A percentile compares a stretch with the other conserved stretches of the same genome.
Evolutionary conservation across 148 eudicot species (phyloP).

Genomic region (Dianthus caryophyllus): DNA sequence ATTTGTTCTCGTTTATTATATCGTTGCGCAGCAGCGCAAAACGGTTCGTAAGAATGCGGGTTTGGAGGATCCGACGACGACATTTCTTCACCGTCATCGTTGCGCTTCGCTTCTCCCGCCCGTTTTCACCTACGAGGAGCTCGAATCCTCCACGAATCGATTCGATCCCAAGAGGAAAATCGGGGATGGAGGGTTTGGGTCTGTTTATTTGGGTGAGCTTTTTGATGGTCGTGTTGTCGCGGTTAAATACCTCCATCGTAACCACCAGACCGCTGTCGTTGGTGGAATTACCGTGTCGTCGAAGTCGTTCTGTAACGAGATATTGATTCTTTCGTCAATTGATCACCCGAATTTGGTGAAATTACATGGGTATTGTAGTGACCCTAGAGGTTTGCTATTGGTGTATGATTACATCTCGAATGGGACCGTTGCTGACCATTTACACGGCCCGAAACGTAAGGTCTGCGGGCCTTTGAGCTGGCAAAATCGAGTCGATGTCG

Average conservation of each 20-base stretch:
- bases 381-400: slow-evolving; percentile 71
- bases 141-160: slow-evolving; percentile 62
- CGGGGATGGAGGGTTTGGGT: slow-evolving; percentile 90
- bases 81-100: slow-evolving; percentile 61
- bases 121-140: slow-evolving; percentile 78
- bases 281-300: slow-evolving; percentile 39
- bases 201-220: slow-evolving; percentile 66
- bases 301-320: slow-evolving; percentile 83
- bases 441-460: slow-evolving; percentile 48
- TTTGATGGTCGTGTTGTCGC: slow-evolving; percentile 55
- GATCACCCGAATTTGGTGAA: slow-evolving; percentile 74
- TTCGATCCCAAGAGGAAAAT: slow-evolving; percentile 73
- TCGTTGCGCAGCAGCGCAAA: slow-evolving; percentile 31
- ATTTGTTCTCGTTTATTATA: slow-evolving; percentile 15
- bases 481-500: slow-evolving; percentile 65
- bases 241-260: slow-evolving; percentile 60
- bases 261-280: slow-evolving; percentile 17
- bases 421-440: slow-evolving; percentile 75
- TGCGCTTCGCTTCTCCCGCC: slow-evolving; percentile 74
- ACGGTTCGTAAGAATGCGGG: not conserved
- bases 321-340: slow-evolving; percentile 69
- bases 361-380: slow-evolving; percentile 84
- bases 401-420: slow-evolving; percentile 84
- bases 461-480: slow-evolving; percentile 41
- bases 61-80: slow-evolving; percentile 52